These are phyloP conservation scores for Porcisia hertigi DNA, from an alignment of 208 protist species.

Conservation along the genomic window DNA sequence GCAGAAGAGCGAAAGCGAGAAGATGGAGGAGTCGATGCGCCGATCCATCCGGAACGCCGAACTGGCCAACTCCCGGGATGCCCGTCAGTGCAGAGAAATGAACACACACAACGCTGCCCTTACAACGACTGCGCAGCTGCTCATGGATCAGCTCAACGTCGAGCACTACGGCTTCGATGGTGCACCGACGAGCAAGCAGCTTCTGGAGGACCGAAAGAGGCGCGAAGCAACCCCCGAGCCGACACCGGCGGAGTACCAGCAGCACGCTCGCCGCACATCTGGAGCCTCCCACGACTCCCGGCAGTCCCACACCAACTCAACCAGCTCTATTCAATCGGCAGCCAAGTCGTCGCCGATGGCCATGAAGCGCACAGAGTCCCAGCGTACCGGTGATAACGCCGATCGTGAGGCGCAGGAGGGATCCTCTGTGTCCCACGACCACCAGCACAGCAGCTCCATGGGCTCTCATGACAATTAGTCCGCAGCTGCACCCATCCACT, in stretches of 20 bases:
- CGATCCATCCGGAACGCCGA: slow-evolving; percentile 46
- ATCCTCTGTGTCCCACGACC: slow-evolving; percentile 10
- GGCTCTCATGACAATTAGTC: slow-evolving; percentile 22
- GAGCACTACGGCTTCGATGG: slow-evolving; percentile 78
- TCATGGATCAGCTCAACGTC: slow-evolving; percentile 75
- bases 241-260: slow-evolving; percentile 28
- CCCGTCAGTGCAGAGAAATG: slow-evolving; percentile 60
- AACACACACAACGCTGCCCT: slow-evolving; percentile 70
- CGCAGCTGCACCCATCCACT: slow-evolving; percentile 25
- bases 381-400: slow-evolving; percentile 35
- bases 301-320: slow-evolving; percentile 31
- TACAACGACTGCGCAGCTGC: slow-evolving; percentile 67
- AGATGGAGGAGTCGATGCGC: slow-evolving; percentile 45
- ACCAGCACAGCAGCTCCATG: slow-evolving; percentile 33
- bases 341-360: slow-evolving; percentile 41
- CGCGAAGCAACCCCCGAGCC: slow-evolving; percentile 35
- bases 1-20: slow-evolving; percentile 41
- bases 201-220: slow-evolving; percentile 54
- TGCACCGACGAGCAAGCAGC: slow-evolving; percentile 54
- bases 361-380: slow-evolving; percentile 38
- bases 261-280: slow-evolving; percentile 22
- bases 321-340: slow-evolving; percentile 21
- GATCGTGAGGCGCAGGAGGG: slow-evolving; percentile 29
- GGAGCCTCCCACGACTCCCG: slow-evolving; percentile 12
- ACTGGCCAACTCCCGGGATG: slow-evolving; percentile 61